Conservation (phyloP, 306 rosid genomes). For the Glycine latifolia region DNA sequence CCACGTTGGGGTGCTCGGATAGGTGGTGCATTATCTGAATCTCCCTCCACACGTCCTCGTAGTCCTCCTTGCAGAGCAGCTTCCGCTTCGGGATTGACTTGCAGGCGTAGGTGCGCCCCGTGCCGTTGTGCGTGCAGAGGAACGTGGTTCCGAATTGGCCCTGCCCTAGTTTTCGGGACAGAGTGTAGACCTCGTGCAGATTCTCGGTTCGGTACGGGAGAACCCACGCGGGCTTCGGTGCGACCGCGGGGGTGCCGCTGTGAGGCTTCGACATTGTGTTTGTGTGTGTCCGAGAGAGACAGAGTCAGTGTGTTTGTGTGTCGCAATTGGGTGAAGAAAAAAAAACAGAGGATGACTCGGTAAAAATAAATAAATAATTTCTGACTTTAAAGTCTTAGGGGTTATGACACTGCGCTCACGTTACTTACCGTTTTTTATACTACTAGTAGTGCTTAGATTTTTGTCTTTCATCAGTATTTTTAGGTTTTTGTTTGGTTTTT, state of each 20-base stretch:
- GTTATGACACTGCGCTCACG: too few relatives aligned
- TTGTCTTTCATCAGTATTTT: too few relatives aligned
- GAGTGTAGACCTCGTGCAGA: slow-evolving; percentile 51
- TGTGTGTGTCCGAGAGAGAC: slow-evolving; percentile 3
- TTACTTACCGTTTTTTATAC: too few relatives aligned
- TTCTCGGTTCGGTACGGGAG: slow-evolving; percentile 55
- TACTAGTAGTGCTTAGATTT: too few relatives aligned
- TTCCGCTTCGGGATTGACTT: slow-evolving; percentile 63
- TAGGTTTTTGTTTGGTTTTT: too few relatives aligned
- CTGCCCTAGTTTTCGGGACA: slow-evolving; percentile 59
- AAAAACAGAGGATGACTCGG: too few relatives aligned
- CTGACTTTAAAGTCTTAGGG: too few relatives aligned
- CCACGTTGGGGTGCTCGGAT: slow-evolving; percentile 58
- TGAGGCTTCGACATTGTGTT: slow-evolving; percentile 45
- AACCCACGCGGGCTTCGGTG: slow-evolving; percentile 55
- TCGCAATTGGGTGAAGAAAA: neutral
- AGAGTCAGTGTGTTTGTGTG: neutral
- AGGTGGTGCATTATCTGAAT: slow-evolving; percentile 74
- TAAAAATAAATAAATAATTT: too few relatives aligned
- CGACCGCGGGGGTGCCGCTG: slow-evolving; percentile 2
- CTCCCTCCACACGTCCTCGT: slow-evolving; percentile 69
- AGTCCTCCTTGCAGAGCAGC: slow-evolving; percentile 57
- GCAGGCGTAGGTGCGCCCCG: slow-evolving; percentile 58
- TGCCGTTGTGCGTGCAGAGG: slow-evolving; percentile 57
- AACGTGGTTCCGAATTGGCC: slow-evolving; percentile 68